Conservation (phyloP, 257 asterid species). For the Solanum virginianum region DNA sequence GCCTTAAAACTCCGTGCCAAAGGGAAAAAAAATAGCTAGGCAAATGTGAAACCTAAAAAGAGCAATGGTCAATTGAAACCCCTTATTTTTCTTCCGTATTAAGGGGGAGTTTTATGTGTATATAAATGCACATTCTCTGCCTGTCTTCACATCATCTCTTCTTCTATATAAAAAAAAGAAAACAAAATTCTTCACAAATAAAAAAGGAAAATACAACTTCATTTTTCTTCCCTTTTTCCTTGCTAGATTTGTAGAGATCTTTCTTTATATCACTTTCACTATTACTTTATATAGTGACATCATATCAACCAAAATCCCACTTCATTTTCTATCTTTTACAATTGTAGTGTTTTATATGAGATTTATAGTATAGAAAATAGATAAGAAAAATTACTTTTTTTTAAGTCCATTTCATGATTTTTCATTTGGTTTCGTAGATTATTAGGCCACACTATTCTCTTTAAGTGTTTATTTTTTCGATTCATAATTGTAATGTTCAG, state of each 20-base stretch:
- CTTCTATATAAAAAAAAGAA: not conserved
- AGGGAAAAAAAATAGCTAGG: no score
- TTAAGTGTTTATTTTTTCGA: not conserved
- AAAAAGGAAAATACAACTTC: not conserved
- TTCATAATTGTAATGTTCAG: not conserved
- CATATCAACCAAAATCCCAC: not conserved
- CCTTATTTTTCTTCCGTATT: slow-evolving; percentile 2
- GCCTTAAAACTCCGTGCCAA: no score
- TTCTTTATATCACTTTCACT: not conserved
- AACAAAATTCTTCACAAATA: not conserved
- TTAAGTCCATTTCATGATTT: not conserved
- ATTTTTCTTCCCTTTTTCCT: not conserved
- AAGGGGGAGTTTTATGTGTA: not conserved
- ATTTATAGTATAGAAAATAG: not conserved
- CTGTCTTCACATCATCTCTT: not conserved
- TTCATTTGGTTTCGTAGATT: not conserved
- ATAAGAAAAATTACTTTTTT: not conserved
- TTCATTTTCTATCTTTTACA: not conserved
- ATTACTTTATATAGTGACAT: not conserved
- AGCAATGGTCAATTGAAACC: slow-evolving; percentile 12
- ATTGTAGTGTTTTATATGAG: no score
- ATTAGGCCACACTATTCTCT: not conserved
- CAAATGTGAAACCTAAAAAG: not conserved
- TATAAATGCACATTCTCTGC: slow-evolving; percentile 9
- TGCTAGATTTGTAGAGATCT: slow-evolving; percentile 22